phyloP scores from a whole-genome alignment of 495 filamentous ascomycete genomes.

The Venustampulla echinocandica region DNA sequence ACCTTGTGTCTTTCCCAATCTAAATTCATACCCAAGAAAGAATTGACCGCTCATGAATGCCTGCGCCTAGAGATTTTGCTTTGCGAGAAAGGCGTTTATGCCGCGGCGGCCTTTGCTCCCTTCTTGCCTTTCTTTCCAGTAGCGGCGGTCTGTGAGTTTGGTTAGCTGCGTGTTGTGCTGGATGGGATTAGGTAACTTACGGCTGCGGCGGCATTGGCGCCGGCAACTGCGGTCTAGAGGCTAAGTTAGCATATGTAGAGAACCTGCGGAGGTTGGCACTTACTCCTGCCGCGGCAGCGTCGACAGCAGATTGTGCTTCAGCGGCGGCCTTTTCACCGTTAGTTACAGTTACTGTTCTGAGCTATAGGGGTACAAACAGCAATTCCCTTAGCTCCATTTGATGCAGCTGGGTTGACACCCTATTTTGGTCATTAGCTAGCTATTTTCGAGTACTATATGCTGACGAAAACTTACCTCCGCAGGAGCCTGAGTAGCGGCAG shows the following conservation, averaged over 20 bases:
- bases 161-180: background rate
- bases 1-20: background rate
- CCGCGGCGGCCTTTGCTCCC: background rate
- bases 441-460: background rate
- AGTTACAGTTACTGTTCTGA: background rate
- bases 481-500: background rate
- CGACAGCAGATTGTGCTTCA: slow-evolving; percentile 8
- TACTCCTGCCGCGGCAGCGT: slow-evolving; percentile 7
- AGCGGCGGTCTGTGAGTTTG: background rate
- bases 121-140: background rate
- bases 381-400: slow-evolving; percentile 5
- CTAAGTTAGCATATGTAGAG: no score
- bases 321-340: no score
- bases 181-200: slow-evolving; percentile 1
- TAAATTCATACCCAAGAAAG: background rate
- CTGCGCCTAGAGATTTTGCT: background rate
- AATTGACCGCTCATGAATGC: background rate
- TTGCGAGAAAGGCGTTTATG: background rate
- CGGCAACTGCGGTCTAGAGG: no score
- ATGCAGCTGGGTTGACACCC: slow-evolving; percentile 5
- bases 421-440: background rate
- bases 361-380: background rate
- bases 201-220: background rate
- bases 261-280: no score
- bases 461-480: background rate